Conservation (phyloP, 1,284 basidiomycete genomes). For the Ustilago loliicola region DNA sequence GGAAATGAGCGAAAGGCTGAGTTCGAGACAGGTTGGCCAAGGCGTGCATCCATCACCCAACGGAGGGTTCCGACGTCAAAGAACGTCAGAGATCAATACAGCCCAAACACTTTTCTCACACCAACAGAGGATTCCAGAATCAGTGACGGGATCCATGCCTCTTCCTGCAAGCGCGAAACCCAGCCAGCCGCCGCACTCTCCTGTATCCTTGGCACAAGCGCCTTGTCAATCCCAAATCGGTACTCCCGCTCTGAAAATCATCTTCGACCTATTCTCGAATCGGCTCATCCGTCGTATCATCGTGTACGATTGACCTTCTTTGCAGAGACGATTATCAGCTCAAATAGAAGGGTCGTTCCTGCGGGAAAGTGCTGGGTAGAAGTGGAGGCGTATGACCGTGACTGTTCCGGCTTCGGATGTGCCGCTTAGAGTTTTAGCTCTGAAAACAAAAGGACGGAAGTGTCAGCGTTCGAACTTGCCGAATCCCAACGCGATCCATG, state of each 20-base stretch:
- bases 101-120: conserved; percentile 3
- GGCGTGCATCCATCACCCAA: conserved; percentile 6
- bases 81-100: conserved; percentile 7
- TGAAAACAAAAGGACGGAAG: conserved; percentile 1
- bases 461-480: not conserved
- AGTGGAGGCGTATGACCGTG: not conserved
- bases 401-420: conserved; percentile 2
- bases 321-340: too few species aligned
- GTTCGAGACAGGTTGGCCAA: conserved; percentile 8
- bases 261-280: too few species aligned
- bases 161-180: conserved; percentile 13
- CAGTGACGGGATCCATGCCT: conserved; percentile 5
- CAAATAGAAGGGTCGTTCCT: too few species aligned
- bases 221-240: not conserved
- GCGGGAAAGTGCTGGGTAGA: not conserved
- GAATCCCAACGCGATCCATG: not conserved
- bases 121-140: not conserved
- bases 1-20: not conserved
- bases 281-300: too few species aligned
- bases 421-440: conserved; percentile 1
- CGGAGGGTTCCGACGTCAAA: not conserved
- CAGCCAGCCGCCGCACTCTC: conserved; percentile 5
- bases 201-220: not conserved
- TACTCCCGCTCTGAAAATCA: not conserved
- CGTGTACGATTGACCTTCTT: too few species aligned